phyloP scores from a whole-genome alignment of 768 basidiomycete species.

The Tulasnella sp. region DNA sequence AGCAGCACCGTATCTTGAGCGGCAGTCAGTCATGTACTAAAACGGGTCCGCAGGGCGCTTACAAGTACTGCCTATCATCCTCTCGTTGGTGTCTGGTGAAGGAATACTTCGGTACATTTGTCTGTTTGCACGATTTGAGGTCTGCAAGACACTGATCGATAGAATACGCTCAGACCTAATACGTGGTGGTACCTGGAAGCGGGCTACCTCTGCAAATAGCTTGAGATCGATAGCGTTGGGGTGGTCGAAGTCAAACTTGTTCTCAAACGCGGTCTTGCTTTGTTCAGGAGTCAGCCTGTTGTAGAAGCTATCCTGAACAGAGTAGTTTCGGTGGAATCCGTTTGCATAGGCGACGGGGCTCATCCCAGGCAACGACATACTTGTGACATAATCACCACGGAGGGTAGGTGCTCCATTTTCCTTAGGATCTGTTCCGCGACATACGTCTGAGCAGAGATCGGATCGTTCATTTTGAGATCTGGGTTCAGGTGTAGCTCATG shows the following conservation, averaged over 20 bases:
- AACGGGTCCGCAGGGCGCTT: too few relatives aligned
- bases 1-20: slow-evolving; percentile 60
- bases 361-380: slow-evolving; percentile 29
- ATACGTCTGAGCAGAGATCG: slow-evolving; percentile 46
- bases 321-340: not conserved
- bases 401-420: slow-evolving; percentile 70
- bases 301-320: slow-evolving; percentile 82
- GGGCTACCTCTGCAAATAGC: slow-evolving; percentile 59
- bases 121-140: slow-evolving; percentile 70
- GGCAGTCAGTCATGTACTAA: not conserved
- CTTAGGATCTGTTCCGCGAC: slow-evolving; percentile 75
- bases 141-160: slow-evolving; percentile 62
- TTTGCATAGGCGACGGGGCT: not conserved
- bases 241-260: slow-evolving; percentile 77
- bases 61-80: slow-evolving; percentile 35
- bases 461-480: not conserved
- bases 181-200: not conserved
- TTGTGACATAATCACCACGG: slow-evolving; percentile 85
- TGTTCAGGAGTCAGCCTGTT: slow-evolving; percentile 69
- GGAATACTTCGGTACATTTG: slow-evolving; percentile 90
- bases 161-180: not conserved
- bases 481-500: not conserved
- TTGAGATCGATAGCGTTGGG: slow-evolving; percentile 89
- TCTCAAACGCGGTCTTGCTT: slow-evolving; percentile 69
- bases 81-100: slow-evolving; percentile 82